Percentiles rank a stretch among this genome's conserved stretches.
Conservation (phyloP, 1,139 yeast species). For the Diutina sp. region DNA sequence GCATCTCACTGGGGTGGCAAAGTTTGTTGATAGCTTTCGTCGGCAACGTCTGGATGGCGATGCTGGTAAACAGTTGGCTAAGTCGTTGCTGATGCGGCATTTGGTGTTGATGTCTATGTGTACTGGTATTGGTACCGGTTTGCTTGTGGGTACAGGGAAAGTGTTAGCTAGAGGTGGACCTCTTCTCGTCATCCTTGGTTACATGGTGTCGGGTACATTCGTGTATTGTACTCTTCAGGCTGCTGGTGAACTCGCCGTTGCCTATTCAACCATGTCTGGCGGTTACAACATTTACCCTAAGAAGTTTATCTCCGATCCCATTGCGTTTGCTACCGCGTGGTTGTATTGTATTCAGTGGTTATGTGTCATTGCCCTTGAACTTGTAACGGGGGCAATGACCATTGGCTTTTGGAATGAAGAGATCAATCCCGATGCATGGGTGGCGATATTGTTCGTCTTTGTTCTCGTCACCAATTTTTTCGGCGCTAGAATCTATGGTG, state of each 20-base stretch:
- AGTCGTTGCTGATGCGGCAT: constrained; percentile 8
- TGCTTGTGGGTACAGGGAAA: constrained; percentile 23
- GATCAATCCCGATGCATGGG: constrained; percentile 31
- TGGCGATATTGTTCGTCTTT: constrained; percentile 25
- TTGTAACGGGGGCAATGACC: constrained; percentile 67
- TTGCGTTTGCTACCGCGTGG: constrained; percentile 2
- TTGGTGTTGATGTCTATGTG: constrained; percentile 21
- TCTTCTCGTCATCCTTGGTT: neutral
- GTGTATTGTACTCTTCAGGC: constrained; percentile 2
- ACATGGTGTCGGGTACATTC: neutral
- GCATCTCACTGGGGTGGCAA: neutral
- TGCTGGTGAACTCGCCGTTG: constrained; percentile 2
- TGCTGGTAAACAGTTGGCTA: neutral
- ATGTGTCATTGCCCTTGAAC: constrained; percentile 60
- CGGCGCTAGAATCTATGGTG: constrained; percentile 35
- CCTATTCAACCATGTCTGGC: constrained; percentile 5
- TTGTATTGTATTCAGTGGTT: constrained; percentile 57
- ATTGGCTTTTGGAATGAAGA: constrained; percentile 29
- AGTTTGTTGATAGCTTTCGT: constrained; percentile 1
- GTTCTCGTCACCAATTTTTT: constrained; percentile 26
- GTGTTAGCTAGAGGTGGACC: constrained; percentile 14
- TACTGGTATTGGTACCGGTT: constrained; percentile 25
- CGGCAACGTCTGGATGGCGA: neutral
- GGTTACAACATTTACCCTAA: constrained; percentile 11
- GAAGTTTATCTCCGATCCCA: constrained; percentile 20